phyloP scores from a whole-genome alignment of 352 stramenopile genomes.

The Halophytophthora batemanensis region DNA sequence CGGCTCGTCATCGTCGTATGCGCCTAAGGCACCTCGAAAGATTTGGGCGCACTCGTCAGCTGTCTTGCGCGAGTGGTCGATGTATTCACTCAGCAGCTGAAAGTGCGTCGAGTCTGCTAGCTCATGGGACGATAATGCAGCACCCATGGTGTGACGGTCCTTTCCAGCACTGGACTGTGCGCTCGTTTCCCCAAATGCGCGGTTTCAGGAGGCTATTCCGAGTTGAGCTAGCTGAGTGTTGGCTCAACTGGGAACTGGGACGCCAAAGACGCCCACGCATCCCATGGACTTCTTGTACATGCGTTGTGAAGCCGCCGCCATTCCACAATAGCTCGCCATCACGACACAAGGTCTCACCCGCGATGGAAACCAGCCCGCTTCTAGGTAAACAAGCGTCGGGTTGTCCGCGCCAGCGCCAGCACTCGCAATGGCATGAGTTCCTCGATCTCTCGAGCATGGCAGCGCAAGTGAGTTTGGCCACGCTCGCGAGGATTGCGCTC shows the following conservation, averaged over 20 bases:
- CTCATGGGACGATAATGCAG: constrained; percentile 22
- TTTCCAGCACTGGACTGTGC: too few species aligned
- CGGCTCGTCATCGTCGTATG: constrained; percentile 27
- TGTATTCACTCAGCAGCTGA: constrained; percentile 52
- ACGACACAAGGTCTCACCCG: not conserved
- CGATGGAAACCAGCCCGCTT: constrained; percentile 49
- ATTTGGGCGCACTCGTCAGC: constrained; percentile 60
- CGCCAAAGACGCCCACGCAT: too few species aligned
- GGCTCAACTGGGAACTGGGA: too few species aligned
- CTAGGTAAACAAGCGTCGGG: constrained; percentile 21
- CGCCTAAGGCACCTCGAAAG: constrained; percentile 28
- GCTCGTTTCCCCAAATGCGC: too few species aligned
- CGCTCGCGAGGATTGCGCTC: constrained; percentile 55
- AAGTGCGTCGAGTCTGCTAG: constrained; percentile 23
- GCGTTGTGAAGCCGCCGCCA: too few species aligned
- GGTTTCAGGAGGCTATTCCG: too few species aligned
- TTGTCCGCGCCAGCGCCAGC: constrained; percentile 8
- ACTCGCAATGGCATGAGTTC: constrained; percentile 52
- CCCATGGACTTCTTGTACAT: too few species aligned
- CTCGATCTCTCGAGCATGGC: constrained; percentile 57
- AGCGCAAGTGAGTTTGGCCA: constrained; percentile 60
- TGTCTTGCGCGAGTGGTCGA: constrained; percentile 39
- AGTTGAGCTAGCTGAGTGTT: too few species aligned
- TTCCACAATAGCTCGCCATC: too few species aligned
- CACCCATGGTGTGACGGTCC: constrained; percentile 17